Percentiles rank a stretch among this genome's conserved stretches.
These are phyloP conservation scores for Candida rishiriensis DNA, from an alignment of 805 yeast species.

Conservation along the genomic window DNA sequence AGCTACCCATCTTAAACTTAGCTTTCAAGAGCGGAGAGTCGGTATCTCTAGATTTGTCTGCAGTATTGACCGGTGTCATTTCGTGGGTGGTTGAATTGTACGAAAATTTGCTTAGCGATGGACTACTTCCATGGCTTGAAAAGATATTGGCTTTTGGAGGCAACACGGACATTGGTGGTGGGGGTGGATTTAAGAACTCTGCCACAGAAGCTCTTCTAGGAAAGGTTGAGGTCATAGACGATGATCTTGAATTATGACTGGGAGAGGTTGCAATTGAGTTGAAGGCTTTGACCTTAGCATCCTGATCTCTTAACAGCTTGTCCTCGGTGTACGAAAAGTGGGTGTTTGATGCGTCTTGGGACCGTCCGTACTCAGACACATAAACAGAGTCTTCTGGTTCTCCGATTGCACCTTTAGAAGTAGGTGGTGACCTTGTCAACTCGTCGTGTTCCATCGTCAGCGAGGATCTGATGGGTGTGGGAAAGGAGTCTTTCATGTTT, in stretches of 20 bases:
- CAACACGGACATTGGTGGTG: conserved; percentile 29
- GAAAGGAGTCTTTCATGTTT: no score
- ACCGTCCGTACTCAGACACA: conserved; percentile 1
- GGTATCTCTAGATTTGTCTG: conserved; percentile 3
- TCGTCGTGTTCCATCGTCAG: no score
- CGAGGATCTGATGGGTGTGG: no score
- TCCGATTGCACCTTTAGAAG: no score
- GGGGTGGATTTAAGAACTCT: conserved; percentile 34
- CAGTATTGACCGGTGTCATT: conserved; percentile 11
- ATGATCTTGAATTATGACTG: conserved; percentile 20
- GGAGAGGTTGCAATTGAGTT: conserved; percentile 38
- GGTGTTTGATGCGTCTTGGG: conserved; percentile 27
- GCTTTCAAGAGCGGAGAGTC: conserved; percentile 8
- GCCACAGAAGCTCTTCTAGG: conserved; percentile 33
- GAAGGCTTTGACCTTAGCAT: conserved; percentile 59
- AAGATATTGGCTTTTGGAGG: conserved; percentile 6
- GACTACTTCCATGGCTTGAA: conserved; percentile 2
- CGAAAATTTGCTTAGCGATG: conserved; percentile 15
- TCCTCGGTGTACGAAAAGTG: conserved; percentile 67
- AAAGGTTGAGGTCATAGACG: conserved; percentile 18
- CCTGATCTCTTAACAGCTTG: conserved; percentile 57
- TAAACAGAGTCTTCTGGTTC: conserved; percentile 8
- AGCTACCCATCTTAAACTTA: conserved; percentile 40
- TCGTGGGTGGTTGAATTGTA: conserved; percentile 29
- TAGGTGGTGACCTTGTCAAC: no score